Base-by-base conservation (phyloP, 257 asterid genomes). In the Henckelia pumila region DNA sequence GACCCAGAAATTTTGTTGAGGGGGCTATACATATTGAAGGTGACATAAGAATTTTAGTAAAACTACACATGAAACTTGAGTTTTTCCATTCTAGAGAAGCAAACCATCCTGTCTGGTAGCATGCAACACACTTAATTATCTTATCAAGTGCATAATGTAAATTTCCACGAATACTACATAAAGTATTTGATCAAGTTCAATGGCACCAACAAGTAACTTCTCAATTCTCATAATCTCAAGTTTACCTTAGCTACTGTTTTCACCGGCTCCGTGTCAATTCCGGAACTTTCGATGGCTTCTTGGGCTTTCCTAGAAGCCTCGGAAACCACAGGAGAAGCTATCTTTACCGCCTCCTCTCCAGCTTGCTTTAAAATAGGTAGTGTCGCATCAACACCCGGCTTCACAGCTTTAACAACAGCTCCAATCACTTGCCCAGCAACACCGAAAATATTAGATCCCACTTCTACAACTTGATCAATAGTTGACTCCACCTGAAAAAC, bases 221-320 rank as follows among this genome's bases (percentile, higher is more conserved):
- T n/a, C n/a, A n/a, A n/a, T n/a, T 28, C 47, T 35, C 47, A 35
- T 35, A 28, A 28, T 8, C 4, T 23, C 56, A 20, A 26, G 60
- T 69, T 25, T 50, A 82, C 99, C 97, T 86, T 85, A 55, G 95
- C 97, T 64, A 89, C 97, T 71, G 88, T 77, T 21, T 84, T 40
- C 32, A 88, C 86, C 0, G 96, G 97, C 75, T 85, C 64, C 21
- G 95, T 82, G 67, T 90, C 96, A n/a, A 90, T 56, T 61, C 99
- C 99, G 8, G 96, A 74, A 73, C 89, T 79, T 82, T 93, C 83
- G 30, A 93, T 81, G 32, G 92, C 94, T 76, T 93, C 99, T 85
- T 86, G 95, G 25, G 99, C 97, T 76, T 87, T 86, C 79, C 84
- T 90, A 21, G 99, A 77, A 68, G 89, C 92, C 81, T 86, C 96